Evolutionary conservation across 163 green algal genomes (phyloP).

Genomic region (Coccomyxa subellipsoidea): DNA sequence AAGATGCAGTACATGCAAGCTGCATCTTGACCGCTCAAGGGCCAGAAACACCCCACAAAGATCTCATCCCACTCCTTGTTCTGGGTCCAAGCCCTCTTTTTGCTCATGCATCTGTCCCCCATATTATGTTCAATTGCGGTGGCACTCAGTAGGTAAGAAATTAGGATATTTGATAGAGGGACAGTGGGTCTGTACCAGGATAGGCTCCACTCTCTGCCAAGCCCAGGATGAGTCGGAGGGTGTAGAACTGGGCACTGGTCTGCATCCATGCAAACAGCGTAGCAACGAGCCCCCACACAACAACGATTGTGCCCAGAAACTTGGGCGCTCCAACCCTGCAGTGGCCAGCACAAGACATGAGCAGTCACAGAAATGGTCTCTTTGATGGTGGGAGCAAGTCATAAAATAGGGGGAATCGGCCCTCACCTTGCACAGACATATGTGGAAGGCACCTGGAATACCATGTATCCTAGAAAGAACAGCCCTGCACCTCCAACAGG

Average conservation of each 20-base stretch:
- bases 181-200: neutral
- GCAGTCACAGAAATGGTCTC: neutral
- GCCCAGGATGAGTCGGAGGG: slow-evolving; percentile 48
- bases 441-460: neutral
- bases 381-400: neutral
- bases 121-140: no score
- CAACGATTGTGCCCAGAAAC: neutral
- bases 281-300: slow-evolving; percentile 41
- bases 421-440: slow-evolving; percentile 2
- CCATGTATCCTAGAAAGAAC: slow-evolving; percentile 3
- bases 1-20: neutral
- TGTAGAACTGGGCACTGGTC: slow-evolving; percentile 9
- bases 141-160: no score
- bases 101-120: no score
- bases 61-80: no score
- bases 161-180: no score
- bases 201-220: slow-evolving; percentile 25
- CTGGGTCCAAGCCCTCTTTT: no score
- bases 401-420: neutral
- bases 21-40: neutral
- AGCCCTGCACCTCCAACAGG: neutral
- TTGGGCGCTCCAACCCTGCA: neutral
- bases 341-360: neutral
- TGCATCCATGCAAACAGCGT: slow-evolving; percentile 23
- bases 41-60: neutral